These are phyloP conservation scores for Pestalotiopsis sp. DNA, from an alignment of 2,329 filamentous ascomycete genomes.

Conservation along the genomic window DNA sequence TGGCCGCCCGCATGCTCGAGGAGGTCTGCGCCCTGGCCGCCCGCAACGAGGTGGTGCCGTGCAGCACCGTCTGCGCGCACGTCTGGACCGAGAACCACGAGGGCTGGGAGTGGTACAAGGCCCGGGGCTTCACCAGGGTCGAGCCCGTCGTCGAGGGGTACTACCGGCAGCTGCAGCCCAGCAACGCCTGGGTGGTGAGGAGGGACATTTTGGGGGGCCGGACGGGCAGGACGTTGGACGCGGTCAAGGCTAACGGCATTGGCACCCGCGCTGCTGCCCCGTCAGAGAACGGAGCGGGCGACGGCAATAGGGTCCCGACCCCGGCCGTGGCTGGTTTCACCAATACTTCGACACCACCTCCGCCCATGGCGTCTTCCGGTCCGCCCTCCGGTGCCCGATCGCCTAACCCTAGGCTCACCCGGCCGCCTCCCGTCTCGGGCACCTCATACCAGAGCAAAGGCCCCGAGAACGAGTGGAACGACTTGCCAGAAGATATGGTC, in stretches of 20 bases:
- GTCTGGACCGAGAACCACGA: conserved; percentile 71
- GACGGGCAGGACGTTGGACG: conserved; percentile 19
- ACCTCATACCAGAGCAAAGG: conserved; percentile 62
- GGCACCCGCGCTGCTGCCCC: conserved; percentile 4
- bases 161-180: conserved; percentile 63
- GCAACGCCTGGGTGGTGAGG: conserved; percentile 62
- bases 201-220: conserved; percentile 36
- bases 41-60: conserved; percentile 32
- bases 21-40: conserved; percentile 48
- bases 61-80: conserved; percentile 61
- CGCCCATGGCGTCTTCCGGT: not conserved
- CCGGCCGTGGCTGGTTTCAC: conserved; percentile 8
- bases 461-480: conserved; percentile 67
- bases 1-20: conserved; percentile 60
- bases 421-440: conserved; percentile 31
- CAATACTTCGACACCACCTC: conserved; percentile 15
- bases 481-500: conserved; percentile 62
- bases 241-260: conserved; percentile 1
- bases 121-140: conserved; percentile 56
- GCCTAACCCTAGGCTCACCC: conserved; percentile 23
- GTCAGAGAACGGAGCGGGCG: not conserved
- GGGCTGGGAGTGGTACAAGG: conserved; percentile 63
- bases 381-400: not conserved
- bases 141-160: conserved; percentile 53
- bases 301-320: conserved; percentile 9